These are phyloP conservation scores for Entoloma clypeatum DNA, from an alignment of 1,284 basidiomycete species.

Conservation along the genomic window DNA sequence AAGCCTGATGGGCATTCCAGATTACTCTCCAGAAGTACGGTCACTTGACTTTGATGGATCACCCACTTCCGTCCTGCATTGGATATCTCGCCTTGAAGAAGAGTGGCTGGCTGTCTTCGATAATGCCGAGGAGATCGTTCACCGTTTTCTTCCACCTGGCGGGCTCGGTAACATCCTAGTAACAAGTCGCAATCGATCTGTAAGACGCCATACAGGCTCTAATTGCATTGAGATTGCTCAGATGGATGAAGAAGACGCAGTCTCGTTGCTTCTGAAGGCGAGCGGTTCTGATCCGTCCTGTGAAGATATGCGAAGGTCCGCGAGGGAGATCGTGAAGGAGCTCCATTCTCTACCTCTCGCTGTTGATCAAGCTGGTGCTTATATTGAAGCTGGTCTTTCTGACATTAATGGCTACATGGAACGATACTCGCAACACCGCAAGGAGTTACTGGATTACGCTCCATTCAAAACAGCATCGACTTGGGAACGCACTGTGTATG, in stretches of 20 bases:
- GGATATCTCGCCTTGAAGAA: constrained; percentile 5
- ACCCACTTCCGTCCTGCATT: constrained; percentile 8
- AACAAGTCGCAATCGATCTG: background rate
- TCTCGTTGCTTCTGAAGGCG: background rate
- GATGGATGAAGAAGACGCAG: background rate
- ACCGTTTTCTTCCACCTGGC: constrained; percentile 6
- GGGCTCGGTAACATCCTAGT: constrained; percentile 4
- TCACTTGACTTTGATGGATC: constrained; percentile 5
- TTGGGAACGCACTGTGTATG: constrained; percentile 7
- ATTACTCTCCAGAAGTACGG: constrained; percentile 1
- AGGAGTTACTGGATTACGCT: constrained; percentile 1
- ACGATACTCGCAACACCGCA: background rate
- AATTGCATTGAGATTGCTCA: background rate
- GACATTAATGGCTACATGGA: constrained; percentile 1
- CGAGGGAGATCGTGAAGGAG: constrained; percentile 4
- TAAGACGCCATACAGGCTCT: background rate
- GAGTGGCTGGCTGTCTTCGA: constrained; percentile 12
- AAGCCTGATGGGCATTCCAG: background rate
- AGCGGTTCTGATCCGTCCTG: background rate
- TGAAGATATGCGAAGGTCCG: background rate
- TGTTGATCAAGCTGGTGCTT: constrained; percentile 11
- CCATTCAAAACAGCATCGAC: constrained; percentile 3
- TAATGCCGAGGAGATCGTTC: constrained; percentile 11
- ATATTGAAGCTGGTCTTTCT: background rate
- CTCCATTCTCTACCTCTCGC: constrained; percentile 5